phyloP scores from a whole-genome alignment of 768 basidiomycete genomes.

The Austroboletus eburneus region DNA sequence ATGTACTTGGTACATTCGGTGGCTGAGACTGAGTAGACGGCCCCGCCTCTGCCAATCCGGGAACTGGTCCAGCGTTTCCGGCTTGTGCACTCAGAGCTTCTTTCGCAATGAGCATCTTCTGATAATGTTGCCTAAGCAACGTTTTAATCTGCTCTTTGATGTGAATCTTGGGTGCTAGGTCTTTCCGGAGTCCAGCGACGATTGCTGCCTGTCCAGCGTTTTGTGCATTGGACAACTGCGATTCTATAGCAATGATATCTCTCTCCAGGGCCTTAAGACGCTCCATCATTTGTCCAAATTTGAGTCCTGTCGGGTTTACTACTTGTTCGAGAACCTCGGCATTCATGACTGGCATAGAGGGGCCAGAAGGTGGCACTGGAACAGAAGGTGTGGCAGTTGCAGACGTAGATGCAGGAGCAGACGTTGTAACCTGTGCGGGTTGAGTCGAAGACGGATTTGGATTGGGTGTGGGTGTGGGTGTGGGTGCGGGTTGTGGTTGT shows the following conservation, averaged over 20 bases:
- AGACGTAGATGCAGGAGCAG: constrained; percentile 7
- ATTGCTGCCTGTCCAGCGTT: constrained; percentile 14
- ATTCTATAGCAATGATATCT: constrained; percentile 14
- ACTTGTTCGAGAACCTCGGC: constrained; percentile 16
- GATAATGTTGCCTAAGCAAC: constrained; percentile 14
- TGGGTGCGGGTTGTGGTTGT: constrained; percentile 18
- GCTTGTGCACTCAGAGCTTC: constrained; percentile 7
- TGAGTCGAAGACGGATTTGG: constrained; percentile 10
- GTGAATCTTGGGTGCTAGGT: constrained; percentile 2
- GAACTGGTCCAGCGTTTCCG: neutral
- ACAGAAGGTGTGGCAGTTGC: constrained; percentile 7
- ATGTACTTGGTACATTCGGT: constrained; percentile 1
- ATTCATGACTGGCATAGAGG: neutral
- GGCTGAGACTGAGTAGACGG: constrained; percentile 12
- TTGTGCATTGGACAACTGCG: constrained; percentile 12
- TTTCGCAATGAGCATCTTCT: constrained; percentile 9
- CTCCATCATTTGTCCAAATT: constrained; percentile 23
- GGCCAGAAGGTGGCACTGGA: constrained; percentile 6
- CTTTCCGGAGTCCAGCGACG: constrained; percentile 13
- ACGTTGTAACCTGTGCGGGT: constrained; percentile 2
- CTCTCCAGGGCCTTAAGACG: constrained; percentile 15
- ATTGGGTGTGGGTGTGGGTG: neutral
- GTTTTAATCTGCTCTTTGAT: constrained; percentile 10
- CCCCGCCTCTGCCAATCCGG: constrained; percentile 6
- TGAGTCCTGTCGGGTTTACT: constrained; percentile 8